Base-by-base conservation (phyloP, 169 alveolate species). In the Eimeria praecox region DNA sequence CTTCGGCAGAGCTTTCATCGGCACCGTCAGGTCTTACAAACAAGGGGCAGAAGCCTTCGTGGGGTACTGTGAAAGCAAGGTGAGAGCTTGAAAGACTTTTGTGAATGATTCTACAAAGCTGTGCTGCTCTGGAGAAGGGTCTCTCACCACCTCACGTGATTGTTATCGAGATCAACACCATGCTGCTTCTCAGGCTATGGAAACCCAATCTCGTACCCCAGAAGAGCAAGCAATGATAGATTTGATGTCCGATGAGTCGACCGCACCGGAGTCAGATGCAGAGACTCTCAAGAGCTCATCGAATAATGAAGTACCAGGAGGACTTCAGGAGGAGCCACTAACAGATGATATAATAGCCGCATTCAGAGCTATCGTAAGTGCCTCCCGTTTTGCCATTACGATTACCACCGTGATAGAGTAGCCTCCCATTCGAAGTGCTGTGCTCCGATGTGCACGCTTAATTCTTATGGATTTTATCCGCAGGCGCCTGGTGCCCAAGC, bases 1-100 rank as follows among this genome's bases (percentile, higher is more conserved):
- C 80, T 93, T 93, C 64, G 89, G 89, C 44, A 89, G 85, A 5
- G 88, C 90, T 3, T 93, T 93, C 93, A 64, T 56, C 66, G 44
- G 10, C 56, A 44, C 59, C 78, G 5, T 93, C 73, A 30, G 71
- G 27, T 42, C 80, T 30, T 93, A 93, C 38, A 56, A 52, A 24
- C 38, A 33, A 1, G 66, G 93, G 10, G 93, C 93, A 35, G 93
- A 86, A 62, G 77, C 80, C 33, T 86, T 86, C 35, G 93, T 86
- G 10, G 93, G 69, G 33, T 86, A 86, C 30, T 86, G 93, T 62
- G 69, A 62, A 20, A 35, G 69, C 71, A 54, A 22, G 64, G 93
- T 86, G 42, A 86, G 93, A n/a, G 22, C 59, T 38, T 10, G 40
- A 78, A 62, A 27, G 64, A 27, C 10, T 42, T 78, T 1, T 4